Evolutionary conservation across 306 rosid species (phyloP).

Genomic region (Amphicarpaea edgeworthii): DNA sequence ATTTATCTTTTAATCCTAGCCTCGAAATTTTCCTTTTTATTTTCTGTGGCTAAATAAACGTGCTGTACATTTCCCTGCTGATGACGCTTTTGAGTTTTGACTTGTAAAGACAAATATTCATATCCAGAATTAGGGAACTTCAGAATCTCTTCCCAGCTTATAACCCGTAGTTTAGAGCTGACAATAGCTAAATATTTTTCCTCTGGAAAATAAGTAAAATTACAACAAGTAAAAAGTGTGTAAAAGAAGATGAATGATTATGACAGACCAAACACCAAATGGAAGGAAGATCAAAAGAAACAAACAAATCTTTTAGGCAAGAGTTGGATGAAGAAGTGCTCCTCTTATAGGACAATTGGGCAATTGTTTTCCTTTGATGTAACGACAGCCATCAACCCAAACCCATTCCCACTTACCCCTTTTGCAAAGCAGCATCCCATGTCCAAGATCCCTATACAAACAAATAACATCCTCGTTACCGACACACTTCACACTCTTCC

Average conservation of each 20-base stretch:
- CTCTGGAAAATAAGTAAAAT: constrained; percentile 51
- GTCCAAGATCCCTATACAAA: constrained; percentile 66
- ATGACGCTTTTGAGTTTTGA: no score
- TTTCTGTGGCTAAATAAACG: no score
- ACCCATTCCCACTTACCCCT: constrained; percentile 65
- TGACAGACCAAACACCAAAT: no score
- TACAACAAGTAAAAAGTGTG: no score
- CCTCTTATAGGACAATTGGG: constrained; percentile 63
- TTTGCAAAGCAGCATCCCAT: constrained; percentile 72
- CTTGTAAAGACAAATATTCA: constrained; percentile 35
- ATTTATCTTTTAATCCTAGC: no score
- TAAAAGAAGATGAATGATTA: no score
- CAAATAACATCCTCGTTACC: constrained; percentile 57
- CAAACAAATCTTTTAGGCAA: no score
- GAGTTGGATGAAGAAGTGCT: constrained; percentile 68
- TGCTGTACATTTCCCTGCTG: no score
- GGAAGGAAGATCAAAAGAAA: no score
- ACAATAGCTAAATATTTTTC: constrained; percentile 57
- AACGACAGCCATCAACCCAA: constrained; percentile 71
- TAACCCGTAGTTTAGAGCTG: constrained; percentile 51
- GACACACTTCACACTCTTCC: constrained; percentile 63
- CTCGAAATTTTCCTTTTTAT: no score
- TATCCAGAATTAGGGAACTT: constrained; percentile 47
- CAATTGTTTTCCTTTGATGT: constrained; percentile 55
- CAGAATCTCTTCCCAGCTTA: constrained; percentile 61